These are phyloP conservation scores for Theobroma grandiflorum DNA, from an alignment of 441 rosid genomes.

Conservation along the genomic window DNA sequence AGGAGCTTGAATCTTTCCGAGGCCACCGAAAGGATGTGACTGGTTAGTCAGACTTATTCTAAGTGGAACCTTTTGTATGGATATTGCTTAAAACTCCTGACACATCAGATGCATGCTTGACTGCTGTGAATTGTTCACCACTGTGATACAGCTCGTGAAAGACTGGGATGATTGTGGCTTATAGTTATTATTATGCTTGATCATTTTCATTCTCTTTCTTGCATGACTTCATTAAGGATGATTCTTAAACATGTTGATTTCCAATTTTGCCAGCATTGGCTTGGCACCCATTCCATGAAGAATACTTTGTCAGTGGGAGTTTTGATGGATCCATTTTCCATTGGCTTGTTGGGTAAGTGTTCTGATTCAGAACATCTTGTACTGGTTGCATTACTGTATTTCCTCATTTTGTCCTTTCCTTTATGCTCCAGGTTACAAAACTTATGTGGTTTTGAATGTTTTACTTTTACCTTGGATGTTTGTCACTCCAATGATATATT, in stretches of 20 bases:
- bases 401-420: background rate
- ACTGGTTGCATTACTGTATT: conserved; percentile 16
- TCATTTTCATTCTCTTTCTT: conserved; percentile 16
- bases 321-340: conserved; percentile 93
- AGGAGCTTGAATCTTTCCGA: conserved; percentile 97
- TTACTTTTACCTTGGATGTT: background rate
- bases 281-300: conserved; percentile 99
- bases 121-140: background rate
- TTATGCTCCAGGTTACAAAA: conserved; percentile 1
- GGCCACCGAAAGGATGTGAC: conserved; percentile 95
- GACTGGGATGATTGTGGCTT: conserved; percentile 12
- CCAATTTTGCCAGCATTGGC: conserved; percentile 68
- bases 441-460: conserved; percentile 4
- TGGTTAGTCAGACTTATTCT: conserved; percentile 57
- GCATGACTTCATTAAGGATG: conserved; percentile 3
- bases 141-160: background rate
- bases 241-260: conserved; percentile 20
- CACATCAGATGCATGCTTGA: background rate
- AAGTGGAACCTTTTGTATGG: background rate
- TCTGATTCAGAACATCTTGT: conserved; percentile 7
- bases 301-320: conserved; percentile 98
- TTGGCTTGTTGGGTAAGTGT: conserved; percentile 92
- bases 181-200: background rate
- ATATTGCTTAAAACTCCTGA: background rate
- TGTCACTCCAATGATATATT: background rate